Evolutionary conservation across 805 yeast genomes (phyloP), one percentile per base, ranked within the genome.

Genomic region (Monosporozyma yasuniensis): DNA sequence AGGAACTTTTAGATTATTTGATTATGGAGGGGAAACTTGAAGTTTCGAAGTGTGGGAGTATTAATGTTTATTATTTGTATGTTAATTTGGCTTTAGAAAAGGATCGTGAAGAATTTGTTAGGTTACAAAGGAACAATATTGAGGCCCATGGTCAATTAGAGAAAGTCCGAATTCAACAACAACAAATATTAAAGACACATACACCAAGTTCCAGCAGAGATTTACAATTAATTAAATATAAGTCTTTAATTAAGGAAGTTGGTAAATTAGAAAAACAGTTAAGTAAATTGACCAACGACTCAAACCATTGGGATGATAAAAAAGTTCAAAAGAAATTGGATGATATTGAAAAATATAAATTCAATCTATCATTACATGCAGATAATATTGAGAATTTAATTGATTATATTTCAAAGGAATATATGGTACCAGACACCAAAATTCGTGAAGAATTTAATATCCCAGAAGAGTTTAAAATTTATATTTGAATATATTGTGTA

Each of bases 21-120:
- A 44, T 50, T 11, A 38, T 32, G 32, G 55, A 52, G 3, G 44
- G 42, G 12, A 45, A 49, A 8, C 14, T 54, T 7, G 71, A 70
- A 42, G 69, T 71, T 38, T 80, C 76, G 52, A 80, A 79, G 59
- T 78, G 84, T 58, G 85, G 84, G 0, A 66, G 68, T 12, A 68
- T 74, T 12, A 75, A 75, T 48, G 63, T 77, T 2, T 79, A 76
- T 51, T 79, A 44, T 39, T 8, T 39, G 4, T 39, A 39, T 39
- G 7, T 39, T 8, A 39, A 22, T 12, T 4, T 39, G 2, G 5
- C 21, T 6, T 12, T 39, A 12, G 27, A 18, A 18, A 21, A 18
- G 42, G 42, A 39, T 18, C 22, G 14, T 18, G 2, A 7, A 9
- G 21, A 18, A 12, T 44, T 19, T 30, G n/a, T 14, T 6, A 34